phyloP scores from a whole-genome alignment of 257 asterid genomes.

The Plantago major region DNA sequence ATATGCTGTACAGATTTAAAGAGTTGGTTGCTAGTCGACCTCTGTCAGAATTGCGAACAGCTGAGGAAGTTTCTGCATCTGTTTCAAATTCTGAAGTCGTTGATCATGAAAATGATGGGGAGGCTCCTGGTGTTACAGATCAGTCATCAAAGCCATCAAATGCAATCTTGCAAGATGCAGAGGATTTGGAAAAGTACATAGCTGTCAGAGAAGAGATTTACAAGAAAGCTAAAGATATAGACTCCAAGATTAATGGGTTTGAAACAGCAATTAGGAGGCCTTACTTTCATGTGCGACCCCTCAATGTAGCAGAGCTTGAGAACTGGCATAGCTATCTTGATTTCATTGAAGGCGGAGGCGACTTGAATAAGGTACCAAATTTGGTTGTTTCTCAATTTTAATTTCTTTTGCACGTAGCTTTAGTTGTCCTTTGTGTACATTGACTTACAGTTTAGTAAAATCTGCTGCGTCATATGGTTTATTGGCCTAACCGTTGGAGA shows the following conservation, averaged over 20 bases:
- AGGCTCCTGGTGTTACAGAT: constrained; percentile 43
- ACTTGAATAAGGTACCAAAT: constrained; percentile 82
- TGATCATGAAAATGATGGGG: constrained; percentile 65
- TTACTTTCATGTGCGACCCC: constrained; percentile 94
- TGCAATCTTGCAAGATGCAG: constrained; percentile 85
- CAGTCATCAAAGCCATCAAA: constrained; percentile 57
- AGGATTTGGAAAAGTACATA: constrained; percentile 95
- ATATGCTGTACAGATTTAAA: constrained; percentile 58
- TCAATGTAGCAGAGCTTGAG: constrained; percentile 83
- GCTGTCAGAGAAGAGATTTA: constrained; percentile 82
- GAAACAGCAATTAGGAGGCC: constrained; percentile 98
- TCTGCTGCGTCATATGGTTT: constrained; percentile 88
- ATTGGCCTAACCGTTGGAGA: constrained; percentile 98
- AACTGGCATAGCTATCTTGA: constrained; percentile 96
- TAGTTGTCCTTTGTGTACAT: constrained; percentile 79
- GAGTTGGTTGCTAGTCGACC: constrained; percentile 96
- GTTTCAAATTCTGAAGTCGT: constrained; percentile 43
- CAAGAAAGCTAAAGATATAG: constrained; percentile 88
- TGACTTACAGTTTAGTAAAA: constrained; percentile 94
- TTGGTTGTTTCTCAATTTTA: constrained; percentile 20
- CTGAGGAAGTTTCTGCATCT: constrained; percentile 71
- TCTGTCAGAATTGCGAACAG: constrained; percentile 68
- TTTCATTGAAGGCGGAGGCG: constrained; percentile 77
- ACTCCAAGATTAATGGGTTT: constrained; percentile 85
- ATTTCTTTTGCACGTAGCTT: constrained; percentile 51